Evolutionary conservation across 2,329 filamentous ascomycete genomes (phyloP), one percentile per base, ranked within the genome.

Genomic region (Amauroascus verrucosus): DNA sequence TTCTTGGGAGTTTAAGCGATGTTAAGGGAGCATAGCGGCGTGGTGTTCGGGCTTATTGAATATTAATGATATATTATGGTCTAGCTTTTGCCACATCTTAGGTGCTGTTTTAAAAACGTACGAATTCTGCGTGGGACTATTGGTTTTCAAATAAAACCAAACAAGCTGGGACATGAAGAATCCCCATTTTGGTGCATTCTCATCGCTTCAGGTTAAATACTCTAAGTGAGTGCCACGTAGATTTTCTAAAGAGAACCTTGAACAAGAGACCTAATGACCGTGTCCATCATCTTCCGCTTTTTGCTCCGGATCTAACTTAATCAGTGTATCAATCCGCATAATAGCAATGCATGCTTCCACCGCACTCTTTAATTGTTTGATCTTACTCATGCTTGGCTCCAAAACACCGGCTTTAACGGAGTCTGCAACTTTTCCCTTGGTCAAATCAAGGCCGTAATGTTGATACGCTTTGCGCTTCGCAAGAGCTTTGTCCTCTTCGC

Each of bases 281-380:
- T 94, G 88, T 54, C 88, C 89, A 65, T 93, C 87, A 73, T 95
- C 80, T 65, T 83, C 80, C 38, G 75, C 77, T 66, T 80, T 78
- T 76, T 84, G 80, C 76, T 96, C 89, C 16, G 90, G 90, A 77
- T 98, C 93, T 71, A 98, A 76, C 77, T 95, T 95, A 75, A 98
- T 97, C 72, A 98, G 78, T 60, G 93, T 97, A 76, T 98, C 93
- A 68, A 98, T 98, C 65, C 93, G 82, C 93, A 98, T 97, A 70
- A 98, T 97, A 67, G 89, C 87, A 72, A 98, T 95, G 72, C 93
- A 97, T 53, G 93, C 93, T 75, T 98, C 93, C 48, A 98, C 93
- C 26, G 93, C 93, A 72, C 86, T 94, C 84, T 98, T 98, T 67
- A 98, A 77, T 77, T 97, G 93, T 72, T 91, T 86, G 62, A 98